phyloP scores from a whole-genome alignment of 1,284 basidiomycete genomes.

The Phellinidium pouzarii region DNA sequence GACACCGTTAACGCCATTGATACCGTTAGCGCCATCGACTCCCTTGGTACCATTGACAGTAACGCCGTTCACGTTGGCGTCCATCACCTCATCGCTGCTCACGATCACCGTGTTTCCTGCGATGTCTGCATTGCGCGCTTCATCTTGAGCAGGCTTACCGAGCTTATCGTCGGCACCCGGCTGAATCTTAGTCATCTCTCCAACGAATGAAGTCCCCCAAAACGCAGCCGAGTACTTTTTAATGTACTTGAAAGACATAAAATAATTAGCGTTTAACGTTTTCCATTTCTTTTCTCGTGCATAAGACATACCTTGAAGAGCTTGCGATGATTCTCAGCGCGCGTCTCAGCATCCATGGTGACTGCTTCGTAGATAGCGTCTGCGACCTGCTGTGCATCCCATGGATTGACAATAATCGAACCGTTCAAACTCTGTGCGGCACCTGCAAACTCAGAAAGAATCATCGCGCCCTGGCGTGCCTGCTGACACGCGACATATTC shows the following conservation, averaged over 20 bases:
- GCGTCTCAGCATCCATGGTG: slow-evolving; percentile 75
- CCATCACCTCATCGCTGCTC: not conserved
- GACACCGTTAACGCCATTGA: slow-evolving; percentile 11
- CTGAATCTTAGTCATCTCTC: slow-evolving; percentile 63
- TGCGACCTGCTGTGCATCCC: slow-evolving; percentile 94
- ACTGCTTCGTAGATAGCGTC: slow-evolving; percentile 93
- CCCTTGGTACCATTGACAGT: not conserved
- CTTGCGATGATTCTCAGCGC: slow-evolving; percentile 90
- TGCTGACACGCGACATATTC: slow-evolving; percentile 97
- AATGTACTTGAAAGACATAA: slow-evolving; percentile 54
- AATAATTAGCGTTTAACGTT: slow-evolving; percentile 7
- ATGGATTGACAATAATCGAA: slow-evolving; percentile 91
- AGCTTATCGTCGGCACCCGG: slow-evolving; percentile 7
- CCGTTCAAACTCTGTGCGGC: slow-evolving; percentile 95
- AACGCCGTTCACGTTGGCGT: not conserved
- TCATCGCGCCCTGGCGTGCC: slow-evolving; percentile 90
- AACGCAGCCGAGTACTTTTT: slow-evolving; percentile 90
- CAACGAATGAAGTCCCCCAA: slow-evolving; percentile 89
- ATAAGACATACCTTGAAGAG: slow-evolving; percentile 65
- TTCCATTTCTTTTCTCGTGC: not conserved
- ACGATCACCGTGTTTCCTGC: slow-evolving; percentile 7
- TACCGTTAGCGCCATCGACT: slow-evolving; percentile 2
- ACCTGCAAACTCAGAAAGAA: slow-evolving; percentile 96
- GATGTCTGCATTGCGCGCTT: slow-evolving; percentile 12
- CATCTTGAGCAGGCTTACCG: slow-evolving; percentile 6